Evolutionary conservation across 2,329 filamentous ascomycete species (phyloP).

Genomic region (Colletotrichum orchidophilum): DNA sequence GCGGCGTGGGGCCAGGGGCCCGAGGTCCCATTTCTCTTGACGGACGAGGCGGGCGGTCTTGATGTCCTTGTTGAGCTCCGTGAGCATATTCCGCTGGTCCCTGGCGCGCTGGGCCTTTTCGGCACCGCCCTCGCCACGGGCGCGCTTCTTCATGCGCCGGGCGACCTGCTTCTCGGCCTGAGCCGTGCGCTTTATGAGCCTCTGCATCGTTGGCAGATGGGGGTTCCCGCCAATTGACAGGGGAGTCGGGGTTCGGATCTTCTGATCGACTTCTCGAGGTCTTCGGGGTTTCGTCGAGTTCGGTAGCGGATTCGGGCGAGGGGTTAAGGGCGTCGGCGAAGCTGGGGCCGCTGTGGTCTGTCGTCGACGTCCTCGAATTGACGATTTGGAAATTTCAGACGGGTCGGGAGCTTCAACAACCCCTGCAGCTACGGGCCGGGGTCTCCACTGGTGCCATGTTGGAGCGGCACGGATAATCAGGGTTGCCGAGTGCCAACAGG

Average conservation of each 20-base stretch:
- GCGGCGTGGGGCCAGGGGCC: constrained; percentile 79
- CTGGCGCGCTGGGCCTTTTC: constrained; percentile 42
- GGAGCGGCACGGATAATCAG: constrained; percentile 9
- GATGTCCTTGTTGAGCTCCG: constrained; percentile 41
- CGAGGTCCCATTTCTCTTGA: constrained; percentile 81
- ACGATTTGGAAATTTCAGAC: constrained; percentile 34
- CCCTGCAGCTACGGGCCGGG: constrained; percentile 20
- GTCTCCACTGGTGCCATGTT: neutral
- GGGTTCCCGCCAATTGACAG: constrained; percentile 6
- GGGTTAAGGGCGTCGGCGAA: neutral
- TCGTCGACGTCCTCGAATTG: constrained; percentile 26
- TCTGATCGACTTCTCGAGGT: neutral
- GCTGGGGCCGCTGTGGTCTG: constrained; percentile 22
- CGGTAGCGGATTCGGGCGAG: constrained; percentile 2
- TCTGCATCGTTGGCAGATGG: constrained; percentile 66
- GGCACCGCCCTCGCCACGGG: constrained; percentile 41
- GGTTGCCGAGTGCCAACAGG: neutral
- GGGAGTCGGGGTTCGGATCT: neutral
- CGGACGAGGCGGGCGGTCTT: constrained; percentile 58
- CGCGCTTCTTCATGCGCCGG: constrained; percentile 56
- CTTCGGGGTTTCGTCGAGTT: constrained; percentile 9
- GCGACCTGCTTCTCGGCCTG: constrained; percentile 72
- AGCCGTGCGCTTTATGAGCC: constrained; percentile 72
- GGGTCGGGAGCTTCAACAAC: constrained; percentile 20
- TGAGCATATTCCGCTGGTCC: constrained; percentile 48